These are phyloP conservation scores for Aspergillus caelatus DNA, from an alignment of 2,329 filamentous ascomycete species.

Conservation along the genomic window DNA sequence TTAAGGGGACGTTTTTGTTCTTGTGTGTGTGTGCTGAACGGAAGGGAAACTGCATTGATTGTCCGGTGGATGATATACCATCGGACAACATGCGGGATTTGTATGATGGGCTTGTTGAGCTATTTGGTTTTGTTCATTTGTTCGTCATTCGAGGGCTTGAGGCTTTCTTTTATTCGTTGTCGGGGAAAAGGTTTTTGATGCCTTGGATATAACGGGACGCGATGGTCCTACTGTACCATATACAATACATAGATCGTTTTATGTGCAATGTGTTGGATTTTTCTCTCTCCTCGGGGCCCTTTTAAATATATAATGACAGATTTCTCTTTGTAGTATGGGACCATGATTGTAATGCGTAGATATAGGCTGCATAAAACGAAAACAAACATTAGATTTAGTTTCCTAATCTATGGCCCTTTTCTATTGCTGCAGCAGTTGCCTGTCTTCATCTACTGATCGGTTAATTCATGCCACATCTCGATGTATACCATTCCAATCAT, in stretches of 20 bases:
- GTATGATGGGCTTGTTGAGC: neutral
- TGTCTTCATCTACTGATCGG: neutral
- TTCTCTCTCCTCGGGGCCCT: neutral
- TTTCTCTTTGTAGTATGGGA: too few relatives aligned
- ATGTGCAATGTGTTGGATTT: neutral
- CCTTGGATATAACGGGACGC: neutral
- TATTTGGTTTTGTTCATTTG: conserved; percentile 11
- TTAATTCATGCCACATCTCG: neutral
- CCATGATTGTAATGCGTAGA: neutral
- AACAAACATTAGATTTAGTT: neutral
- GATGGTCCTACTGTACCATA: neutral
- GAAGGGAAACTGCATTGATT: neutral
- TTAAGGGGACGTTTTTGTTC: neutral
- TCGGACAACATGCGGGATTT: neutral
- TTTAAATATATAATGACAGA: neutral
- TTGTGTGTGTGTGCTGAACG: neutral
- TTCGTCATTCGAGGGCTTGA: neutral
- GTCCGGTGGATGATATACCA: neutral
- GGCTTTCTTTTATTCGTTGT: neutral
- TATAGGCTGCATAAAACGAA: neutral
- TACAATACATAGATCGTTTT: conserved; percentile 4
- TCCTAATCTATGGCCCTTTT: neutral
- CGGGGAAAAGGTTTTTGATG: neutral
- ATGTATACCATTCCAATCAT: conserved; percentile 4
- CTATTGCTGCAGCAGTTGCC: neutral